Evolutionary conservation across 139 green algal genomes (phyloP).

Genomic region (Chlamydomonas sp.): DNA sequence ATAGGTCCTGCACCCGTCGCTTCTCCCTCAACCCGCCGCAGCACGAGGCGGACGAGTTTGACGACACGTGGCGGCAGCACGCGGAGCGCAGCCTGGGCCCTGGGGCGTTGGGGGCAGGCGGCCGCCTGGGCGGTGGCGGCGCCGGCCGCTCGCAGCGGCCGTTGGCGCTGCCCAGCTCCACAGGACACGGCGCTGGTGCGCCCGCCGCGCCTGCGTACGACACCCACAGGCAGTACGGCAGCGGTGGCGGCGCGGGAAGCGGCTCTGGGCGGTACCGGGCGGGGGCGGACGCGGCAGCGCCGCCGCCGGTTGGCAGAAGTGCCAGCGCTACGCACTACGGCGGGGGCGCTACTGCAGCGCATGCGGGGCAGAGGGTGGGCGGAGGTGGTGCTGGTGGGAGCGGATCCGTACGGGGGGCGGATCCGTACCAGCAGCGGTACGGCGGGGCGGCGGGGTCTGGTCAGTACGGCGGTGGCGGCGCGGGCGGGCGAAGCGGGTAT

Average conservation of each 20-base stretch:
- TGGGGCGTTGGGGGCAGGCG: not conserved
- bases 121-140: not conserved
- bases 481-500: too few relatives aligned
- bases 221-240: not conserved
- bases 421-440: too few relatives aligned
- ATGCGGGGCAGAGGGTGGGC: too few relatives aligned
- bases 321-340: too few relatives aligned
- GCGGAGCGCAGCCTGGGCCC: constrained; percentile 29
- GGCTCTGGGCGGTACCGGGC: not conserved
- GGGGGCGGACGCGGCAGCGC: not conserved
- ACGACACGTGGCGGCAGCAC: constrained; percentile 41
- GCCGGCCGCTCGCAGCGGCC: not conserved
- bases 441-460: too few relatives aligned
- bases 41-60: constrained; percentile 38
- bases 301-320: not conserved
- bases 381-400: too few relatives aligned
- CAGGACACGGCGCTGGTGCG: not conserved
- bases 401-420: too few relatives aligned
- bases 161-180: constrained; percentile 11
- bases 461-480: too few relatives aligned
- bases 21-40: not conserved
- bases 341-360: too few relatives aligned
- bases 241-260: too few relatives aligned
- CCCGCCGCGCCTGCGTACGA: not conserved
- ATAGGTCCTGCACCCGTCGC: too few relatives aligned